These are phyloP conservation scores for Ophiocordyceps camponoti-saundersi DNA, from an alignment of 2,329 filamentous ascomycete species.

Conservation along the genomic window DNA sequence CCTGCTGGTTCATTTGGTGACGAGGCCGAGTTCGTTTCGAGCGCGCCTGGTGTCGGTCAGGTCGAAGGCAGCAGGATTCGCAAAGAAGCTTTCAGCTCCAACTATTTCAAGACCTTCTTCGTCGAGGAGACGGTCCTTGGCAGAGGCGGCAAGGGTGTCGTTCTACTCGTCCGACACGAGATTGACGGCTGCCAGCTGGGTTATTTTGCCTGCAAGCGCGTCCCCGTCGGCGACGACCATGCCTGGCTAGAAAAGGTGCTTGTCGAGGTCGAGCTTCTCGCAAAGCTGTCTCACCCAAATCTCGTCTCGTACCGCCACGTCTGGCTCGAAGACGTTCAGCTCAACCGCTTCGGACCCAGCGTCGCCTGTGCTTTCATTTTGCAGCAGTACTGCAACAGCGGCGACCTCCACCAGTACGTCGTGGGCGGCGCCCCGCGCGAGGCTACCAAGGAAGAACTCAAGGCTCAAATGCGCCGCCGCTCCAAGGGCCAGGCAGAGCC, in stretches of 20 bases:
- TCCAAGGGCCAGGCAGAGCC: constrained; percentile 62
- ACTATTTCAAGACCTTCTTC: constrained; percentile 90
- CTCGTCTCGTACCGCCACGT: constrained; percentile 93
- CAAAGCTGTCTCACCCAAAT: constrained; percentile 84
- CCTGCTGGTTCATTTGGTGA: constrained; percentile 9
- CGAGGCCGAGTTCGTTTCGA: constrained; percentile 33
- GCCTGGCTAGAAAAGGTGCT: constrained; percentile 89
- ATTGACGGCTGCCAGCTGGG: constrained; percentile 80
- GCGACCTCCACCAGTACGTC: constrained; percentile 78
- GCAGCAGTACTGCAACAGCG: constrained; percentile 92
- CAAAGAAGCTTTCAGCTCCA: constrained; percentile 70
- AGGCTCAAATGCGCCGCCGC: constrained; percentile 67
- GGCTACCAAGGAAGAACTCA: constrained; percentile 67
- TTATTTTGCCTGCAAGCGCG: constrained; percentile 89
- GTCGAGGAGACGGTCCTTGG: constrained; percentile 76
- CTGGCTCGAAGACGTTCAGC: constrained; percentile 80
- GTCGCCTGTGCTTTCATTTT: constrained; percentile 94
- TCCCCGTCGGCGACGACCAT: constrained; percentile 89
- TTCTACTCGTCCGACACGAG: constrained; percentile 82
- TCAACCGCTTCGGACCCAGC: constrained; percentile 74
- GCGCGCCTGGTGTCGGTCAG: constrained; percentile 29
- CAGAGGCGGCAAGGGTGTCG: constrained; percentile 83
- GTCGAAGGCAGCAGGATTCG: constrained; percentile 54
- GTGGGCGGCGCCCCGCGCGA: constrained; percentile 48
- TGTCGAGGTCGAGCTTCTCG: constrained; percentile 81